Percentiles rank a stretch among this genome's conserved stretches.
Conservation (phyloP, 2,329 filamentous ascomycete genomes). For the Byssochlamys sp. region DNA sequence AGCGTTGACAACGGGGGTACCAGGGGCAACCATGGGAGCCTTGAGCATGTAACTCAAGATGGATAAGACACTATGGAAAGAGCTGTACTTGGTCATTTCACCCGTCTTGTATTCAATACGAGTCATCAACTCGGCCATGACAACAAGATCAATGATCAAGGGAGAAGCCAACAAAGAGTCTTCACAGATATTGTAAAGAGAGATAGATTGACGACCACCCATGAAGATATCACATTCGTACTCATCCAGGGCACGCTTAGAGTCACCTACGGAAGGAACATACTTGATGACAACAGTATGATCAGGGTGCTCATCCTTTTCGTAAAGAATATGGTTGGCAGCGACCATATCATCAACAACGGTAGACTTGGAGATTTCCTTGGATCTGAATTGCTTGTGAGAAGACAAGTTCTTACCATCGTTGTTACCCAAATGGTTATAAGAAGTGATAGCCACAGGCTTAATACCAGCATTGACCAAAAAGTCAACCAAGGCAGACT, state of each 20-base stretch:
- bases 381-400: constrained; percentile 96
- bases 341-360: constrained; percentile 99
- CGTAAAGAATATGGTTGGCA: constrained; percentile 84
- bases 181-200: constrained; percentile 97
- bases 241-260: constrained; percentile 97
- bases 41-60: constrained; percentile 98
- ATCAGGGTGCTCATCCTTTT: constrained; percentile 85
- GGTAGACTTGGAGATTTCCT: constrained; percentile 99
- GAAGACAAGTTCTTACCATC: constrained; percentile 97
- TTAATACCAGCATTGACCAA: constrained; percentile 98
- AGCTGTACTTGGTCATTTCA: constrained; percentile 57
- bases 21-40: constrained; percentile 84
- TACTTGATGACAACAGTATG: constrained; percentile 99
- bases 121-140: constrained; percentile 96
- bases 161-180: constrained; percentile 93
- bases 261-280: constrained; percentile 96
- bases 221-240: constrained; percentile 99
- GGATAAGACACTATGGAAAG: constrained; percentile 93
- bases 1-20: constrained; percentile 90
- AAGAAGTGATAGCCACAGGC: constrained; percentile 93
- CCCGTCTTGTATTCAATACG: constrained; percentile 81
- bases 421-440: constrained; percentile 99
- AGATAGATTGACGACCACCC: constrained; percentile 95
- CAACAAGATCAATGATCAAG: constrained; percentile 89
- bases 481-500: constrained; percentile 96